These are phyloP conservation scores for Paramecium primaurelia DNA, from an alignment of 73 alveolate genomes.

Conservation along the genomic window DNA sequence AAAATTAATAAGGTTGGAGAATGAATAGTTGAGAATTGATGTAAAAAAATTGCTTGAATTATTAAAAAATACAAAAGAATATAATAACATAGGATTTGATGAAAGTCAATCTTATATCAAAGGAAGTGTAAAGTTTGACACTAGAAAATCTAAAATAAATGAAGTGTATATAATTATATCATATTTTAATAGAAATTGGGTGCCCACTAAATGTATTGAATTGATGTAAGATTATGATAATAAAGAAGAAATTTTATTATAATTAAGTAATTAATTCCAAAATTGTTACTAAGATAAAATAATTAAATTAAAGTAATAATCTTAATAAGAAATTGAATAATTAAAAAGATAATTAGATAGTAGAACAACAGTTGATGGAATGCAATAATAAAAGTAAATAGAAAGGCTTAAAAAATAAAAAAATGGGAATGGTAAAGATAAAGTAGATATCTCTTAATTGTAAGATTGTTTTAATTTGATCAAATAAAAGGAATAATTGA, in stretches of 20 bases:
- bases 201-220: background rate
- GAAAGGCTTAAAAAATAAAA: constrained; percentile 9
- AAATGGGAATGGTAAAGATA: background rate
- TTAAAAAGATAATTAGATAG: constrained; percentile 7
- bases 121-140: background rate
- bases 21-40: background rate
- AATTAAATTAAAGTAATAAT: background rate
- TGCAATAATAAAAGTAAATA: background rate
- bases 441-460: background rate
- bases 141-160: background rate
- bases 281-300: background rate
- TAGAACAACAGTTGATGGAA: constrained; percentile 12
- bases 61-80: constrained; percentile 28
- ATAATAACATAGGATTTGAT: background rate
- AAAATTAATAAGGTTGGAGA: constrained; percentile 5
- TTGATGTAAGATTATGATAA: background rate
- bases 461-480: constrained; percentile 19
- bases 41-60: constrained; percentile 29
- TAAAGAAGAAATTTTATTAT: background rate
- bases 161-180: background rate
- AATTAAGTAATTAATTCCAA: background rate
- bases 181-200: background rate
- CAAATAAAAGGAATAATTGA: background rate
- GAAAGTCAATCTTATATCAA: background rate
- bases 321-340: background rate